A percentile compares a stretch with the other conserved stretches of the same genome.
Conservation (phyloP, 257 asterid genomes). For the Lavandula angustifolia region DNA sequence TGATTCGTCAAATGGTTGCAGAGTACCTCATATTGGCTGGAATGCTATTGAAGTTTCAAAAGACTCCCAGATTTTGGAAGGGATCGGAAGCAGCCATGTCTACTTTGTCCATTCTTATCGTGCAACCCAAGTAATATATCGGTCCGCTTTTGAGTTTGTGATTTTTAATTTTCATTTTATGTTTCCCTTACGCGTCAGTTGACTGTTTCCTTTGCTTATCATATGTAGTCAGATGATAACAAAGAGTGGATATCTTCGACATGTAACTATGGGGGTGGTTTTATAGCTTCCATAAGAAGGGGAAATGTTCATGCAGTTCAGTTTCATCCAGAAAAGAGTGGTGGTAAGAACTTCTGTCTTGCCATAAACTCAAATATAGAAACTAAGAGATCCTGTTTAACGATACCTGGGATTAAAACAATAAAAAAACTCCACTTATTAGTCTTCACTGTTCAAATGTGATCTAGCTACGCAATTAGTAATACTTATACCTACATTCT, state of each 20-base stretch:
- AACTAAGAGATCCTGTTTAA: background rate
- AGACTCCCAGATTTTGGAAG: slow-evolving; percentile 76
- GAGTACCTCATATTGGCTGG: slow-evolving; percentile 99
- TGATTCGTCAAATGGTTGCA: slow-evolving; percentile 78
- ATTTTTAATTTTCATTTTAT: slow-evolving; percentile 2
- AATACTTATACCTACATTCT: slow-evolving; percentile 17
- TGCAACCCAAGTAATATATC: slow-evolving; percentile 69
- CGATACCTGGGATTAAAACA: background rate
- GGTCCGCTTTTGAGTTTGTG: background rate
- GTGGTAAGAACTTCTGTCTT: slow-evolving; percentile 51
- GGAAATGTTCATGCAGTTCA: slow-evolving; percentile 97
- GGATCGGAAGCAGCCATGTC: slow-evolving; percentile 77
- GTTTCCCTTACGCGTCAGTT: slow-evolving; percentile 28
- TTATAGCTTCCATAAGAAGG: slow-evolving; percentile 78
- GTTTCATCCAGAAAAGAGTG: slow-evolving; percentile 99
- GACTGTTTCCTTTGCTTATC: slow-evolving; percentile 29
- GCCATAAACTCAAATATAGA: slow-evolving; percentile 14
- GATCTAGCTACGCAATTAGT: background rate
- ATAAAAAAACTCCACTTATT: background rate
- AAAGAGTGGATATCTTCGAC: slow-evolving; percentile 86
- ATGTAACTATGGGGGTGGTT: slow-evolving; percentile 76
- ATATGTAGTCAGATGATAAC: slow-evolving; percentile 70
- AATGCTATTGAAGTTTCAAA: slow-evolving; percentile 65
- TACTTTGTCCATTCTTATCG: slow-evolving; percentile 96
- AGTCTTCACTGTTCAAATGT: background rate